A percentile compares a stretch with the other conserved stretches of the same genome.
Evolutionary conservation across 352 stramenopile species (phyloP).

Genomic region (Phytopythium cucurbitacearum): DNA sequence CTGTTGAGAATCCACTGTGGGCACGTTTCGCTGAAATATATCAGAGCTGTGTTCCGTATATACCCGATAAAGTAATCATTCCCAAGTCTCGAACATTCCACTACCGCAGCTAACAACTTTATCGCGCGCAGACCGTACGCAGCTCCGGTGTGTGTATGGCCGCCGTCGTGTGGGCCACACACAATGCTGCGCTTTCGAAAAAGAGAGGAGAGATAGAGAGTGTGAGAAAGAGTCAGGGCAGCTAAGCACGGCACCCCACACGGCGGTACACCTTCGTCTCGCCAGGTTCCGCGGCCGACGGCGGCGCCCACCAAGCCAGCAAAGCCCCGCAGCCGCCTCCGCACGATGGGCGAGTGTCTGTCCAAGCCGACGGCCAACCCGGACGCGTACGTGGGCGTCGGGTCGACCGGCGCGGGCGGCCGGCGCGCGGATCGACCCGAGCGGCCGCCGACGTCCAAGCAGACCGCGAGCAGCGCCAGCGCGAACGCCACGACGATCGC

Average conservation of each 20-base stretch:
- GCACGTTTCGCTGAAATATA: neutral
- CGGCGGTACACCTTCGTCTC: neutral
- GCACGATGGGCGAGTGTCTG: constrained; percentile 4
- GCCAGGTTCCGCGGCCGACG: neutral
- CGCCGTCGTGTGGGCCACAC: neutral
- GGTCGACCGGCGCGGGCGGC: no score
- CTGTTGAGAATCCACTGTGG: constrained; percentile 1
- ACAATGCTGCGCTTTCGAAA: neutral
- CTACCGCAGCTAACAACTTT: neutral
- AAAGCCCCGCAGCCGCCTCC: neutral
- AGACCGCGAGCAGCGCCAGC: constrained; percentile 2
- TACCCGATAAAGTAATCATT: neutral
- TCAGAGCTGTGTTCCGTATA: neutral
- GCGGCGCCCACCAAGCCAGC: neutral
- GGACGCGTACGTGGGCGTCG: constrained; percentile 3
- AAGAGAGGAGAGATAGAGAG: neutral
- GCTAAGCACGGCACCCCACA: neutral
- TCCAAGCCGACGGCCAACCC: constrained; percentile 1
- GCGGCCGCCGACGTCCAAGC: neutral
- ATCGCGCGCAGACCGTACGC: neutral
- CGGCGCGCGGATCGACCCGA: neutral
- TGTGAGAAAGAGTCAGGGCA: constrained; percentile 2
- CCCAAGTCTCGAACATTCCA: neutral
- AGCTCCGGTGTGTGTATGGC: no score
- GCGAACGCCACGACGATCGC: neutral